Base-by-base conservation (phyloP, 164 flowering plant genomes). In the Platanus orientalis region DNA sequence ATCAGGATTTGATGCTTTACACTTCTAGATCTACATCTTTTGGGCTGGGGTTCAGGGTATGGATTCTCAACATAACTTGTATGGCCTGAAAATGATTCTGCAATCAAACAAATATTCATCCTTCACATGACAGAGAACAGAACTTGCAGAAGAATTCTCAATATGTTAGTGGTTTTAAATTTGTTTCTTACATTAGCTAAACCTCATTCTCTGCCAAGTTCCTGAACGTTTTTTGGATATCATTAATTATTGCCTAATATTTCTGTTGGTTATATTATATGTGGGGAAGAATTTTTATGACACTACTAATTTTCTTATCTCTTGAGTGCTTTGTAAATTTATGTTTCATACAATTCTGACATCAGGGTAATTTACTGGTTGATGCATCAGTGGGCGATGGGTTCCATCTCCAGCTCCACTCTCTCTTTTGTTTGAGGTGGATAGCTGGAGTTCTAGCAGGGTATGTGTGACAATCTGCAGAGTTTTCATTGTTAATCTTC, bases 371-470 rank as follows among this genome's bases (percentile, higher is more conserved):
- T 87, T 92, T 88, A 78, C 86, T 90, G 88, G 81, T 87, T 86
- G 84, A 82, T 93, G 88, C 89, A 82, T 84, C 93, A 94, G 99
- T 84, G 97, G 92, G 62, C 90, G 94, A 65, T 94, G 96, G 99
- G 64, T 80, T 74, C 71, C 82, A 57, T 75, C 96, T 81, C 75
- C 93, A 70, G 78, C 74, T 76, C 89, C 91, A 64, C 81, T 77
- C 64, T 86, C 95, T 64, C 74, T 74, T 57, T 59, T 81, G 76
- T 76, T 51, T 66, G 98, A 94, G 75, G 85, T 74, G 75, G 97
- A 91, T 14, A 94, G 96, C 82, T 91, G 74, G 81, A 77, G 67
- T 74, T 81, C 95, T 51, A 79, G 93, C 84, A 77, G 82, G 92
- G 97, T 94, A 88, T 63, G 92, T 66, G n/a, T 60, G 24, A 21